Conservation (phyloP, 805 yeast genomes). For the Ogataea angusta region DNA sequence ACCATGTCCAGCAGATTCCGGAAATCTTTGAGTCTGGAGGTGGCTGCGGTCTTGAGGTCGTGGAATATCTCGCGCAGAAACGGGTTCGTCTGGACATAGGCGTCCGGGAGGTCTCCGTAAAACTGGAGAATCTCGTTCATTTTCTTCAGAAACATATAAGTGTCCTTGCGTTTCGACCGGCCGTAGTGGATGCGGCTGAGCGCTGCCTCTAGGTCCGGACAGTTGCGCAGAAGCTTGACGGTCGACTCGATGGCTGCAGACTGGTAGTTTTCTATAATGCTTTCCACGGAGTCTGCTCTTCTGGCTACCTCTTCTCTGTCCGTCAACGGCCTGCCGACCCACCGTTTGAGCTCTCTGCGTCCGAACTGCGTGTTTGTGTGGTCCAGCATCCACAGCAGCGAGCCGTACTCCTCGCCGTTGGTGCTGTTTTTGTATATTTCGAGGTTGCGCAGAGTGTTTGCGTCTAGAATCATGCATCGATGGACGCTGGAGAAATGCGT, state of each 20-base stretch:
- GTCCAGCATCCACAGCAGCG: conserved; percentile 75
- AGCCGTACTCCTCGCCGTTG: conserved; percentile 55
- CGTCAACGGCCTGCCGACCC: conserved; percentile 75
- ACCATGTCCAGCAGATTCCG: conserved; percentile 45
- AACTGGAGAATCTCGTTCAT: conserved; percentile 38
- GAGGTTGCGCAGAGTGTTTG: conserved; percentile 63
- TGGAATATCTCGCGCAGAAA: conserved; percentile 24
- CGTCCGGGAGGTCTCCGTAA: conserved; percentile 21
- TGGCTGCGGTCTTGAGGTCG: conserved; percentile 14
- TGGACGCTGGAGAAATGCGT: conserved; percentile 45
- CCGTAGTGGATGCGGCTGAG: conserved; percentile 59
- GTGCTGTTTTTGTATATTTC: conserved; percentile 74
- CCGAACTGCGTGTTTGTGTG: conserved; percentile 83
- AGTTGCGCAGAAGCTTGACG: conserved; percentile 25
- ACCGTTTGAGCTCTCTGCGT: conserved; percentile 55
- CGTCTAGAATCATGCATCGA: conserved; percentile 55
- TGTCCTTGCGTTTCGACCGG: conserved; percentile 55
- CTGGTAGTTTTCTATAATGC: conserved; percentile 39
- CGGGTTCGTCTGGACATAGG: conserved; percentile 17
- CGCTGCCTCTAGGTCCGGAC: conserved; percentile 57
- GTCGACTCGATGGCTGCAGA: conserved; percentile 35
- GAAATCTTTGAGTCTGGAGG: conserved; percentile 25
- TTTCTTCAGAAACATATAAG: conserved; percentile 50
- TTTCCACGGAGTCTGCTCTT: conserved; percentile 61
- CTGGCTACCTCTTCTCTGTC: conserved; percentile 50